phyloP scores from a whole-genome alignment of 352 stramenopile genomes.

The Peronospora destructor region DNA sequence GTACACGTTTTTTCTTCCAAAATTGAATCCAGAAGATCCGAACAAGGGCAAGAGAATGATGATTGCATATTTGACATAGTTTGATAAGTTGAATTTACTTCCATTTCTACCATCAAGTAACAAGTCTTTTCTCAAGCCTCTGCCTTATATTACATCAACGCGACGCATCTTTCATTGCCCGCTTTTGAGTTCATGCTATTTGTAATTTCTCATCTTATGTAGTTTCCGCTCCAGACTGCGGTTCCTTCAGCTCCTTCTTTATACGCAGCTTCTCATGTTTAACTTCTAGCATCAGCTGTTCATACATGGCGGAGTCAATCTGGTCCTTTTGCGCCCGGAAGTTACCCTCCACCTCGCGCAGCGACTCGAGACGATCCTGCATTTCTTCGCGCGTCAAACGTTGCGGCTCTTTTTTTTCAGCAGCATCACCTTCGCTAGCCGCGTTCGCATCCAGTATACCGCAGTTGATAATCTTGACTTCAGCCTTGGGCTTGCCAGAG shows the following conservation, averaged over 20 bases:
- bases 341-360: slow-evolving; percentile 58
- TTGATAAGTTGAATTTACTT: too few relatives aligned
- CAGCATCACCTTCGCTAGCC: slow-evolving; percentile 3
- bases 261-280: slow-evolving; percentile 56
- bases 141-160: too few relatives aligned
- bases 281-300: slow-evolving; percentile 61
- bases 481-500: slow-evolving; percentile 78
- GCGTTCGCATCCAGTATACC: slow-evolving; percentile 34
- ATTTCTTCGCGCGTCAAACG: slow-evolving; percentile 50
- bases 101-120: too few relatives aligned
- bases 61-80: too few relatives aligned
- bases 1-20: too few relatives aligned
- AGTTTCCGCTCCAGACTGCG: slow-evolving; percentile 14
- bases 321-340: slow-evolving; percentile 49
- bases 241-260: slow-evolving; percentile 51
- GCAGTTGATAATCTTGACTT: slow-evolving; percentile 91
- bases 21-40: too few relatives aligned
- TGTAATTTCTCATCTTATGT: neutral
- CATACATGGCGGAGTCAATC: slow-evolving; percentile 55
- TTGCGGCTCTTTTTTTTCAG: slow-evolving; percentile 19
- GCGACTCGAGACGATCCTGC: slow-evolving; percentile 49
- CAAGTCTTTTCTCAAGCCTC: too few relatives aligned
- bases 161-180: neutral
- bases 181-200: neutral
- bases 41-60: too few relatives aligned